Conservation (phyloP, 1,139 yeast species). For the Candida mesenterica region DNA sequence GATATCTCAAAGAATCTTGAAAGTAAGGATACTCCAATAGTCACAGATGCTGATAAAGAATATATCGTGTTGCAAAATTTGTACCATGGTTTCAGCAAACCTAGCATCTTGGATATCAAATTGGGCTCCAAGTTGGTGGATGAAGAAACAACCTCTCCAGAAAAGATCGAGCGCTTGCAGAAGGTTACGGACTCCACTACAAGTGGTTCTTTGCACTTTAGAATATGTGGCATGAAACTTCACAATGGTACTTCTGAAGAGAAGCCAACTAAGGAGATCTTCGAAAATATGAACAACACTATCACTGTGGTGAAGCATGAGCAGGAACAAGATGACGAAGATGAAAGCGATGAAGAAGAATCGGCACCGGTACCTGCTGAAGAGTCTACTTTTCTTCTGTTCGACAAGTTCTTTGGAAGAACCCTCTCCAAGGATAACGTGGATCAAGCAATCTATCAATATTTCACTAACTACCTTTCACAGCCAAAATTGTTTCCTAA, state of each 20-base stretch:
- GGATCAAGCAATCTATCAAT: conserved; percentile 48
- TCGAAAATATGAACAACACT: conserved; percentile 13
- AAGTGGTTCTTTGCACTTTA: conserved; percentile 67
- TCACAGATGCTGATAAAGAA: conserved; percentile 13
- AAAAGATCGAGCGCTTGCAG: conserved; percentile 59
- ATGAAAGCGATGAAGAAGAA: conserved; percentile 16
- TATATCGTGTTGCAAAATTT: conserved; percentile 76
- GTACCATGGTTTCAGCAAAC: conserved; percentile 57
- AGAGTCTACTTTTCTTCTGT: conserved; percentile 38
- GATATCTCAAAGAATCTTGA: conserved; percentile 8
- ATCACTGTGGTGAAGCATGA: conserved; percentile 13
- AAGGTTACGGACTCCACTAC: conserved; percentile 72
- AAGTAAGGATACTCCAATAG: neutral
- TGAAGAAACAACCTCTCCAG: conserved; percentile 48
- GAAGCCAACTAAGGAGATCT: conserved; percentile 7
- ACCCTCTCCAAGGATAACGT: conserved; percentile 45
- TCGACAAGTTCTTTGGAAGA: conserved; percentile 74
- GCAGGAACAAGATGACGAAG: too few relatives aligned
- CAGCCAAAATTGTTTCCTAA: conserved; percentile 3
- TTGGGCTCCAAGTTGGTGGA: conserved; percentile 75
- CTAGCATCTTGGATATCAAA: conserved; percentile 80
- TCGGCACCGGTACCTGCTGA: conserved; percentile 1
- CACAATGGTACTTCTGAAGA: conserved; percentile 20
- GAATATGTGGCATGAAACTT: conserved; percentile 89
- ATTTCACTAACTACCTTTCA: conserved; percentile 37